These are phyloP conservation scores for Blastobotrys malaysiensis DNA, from an alignment of 1,139 yeast genomes.

Conservation along the genomic window DNA sequence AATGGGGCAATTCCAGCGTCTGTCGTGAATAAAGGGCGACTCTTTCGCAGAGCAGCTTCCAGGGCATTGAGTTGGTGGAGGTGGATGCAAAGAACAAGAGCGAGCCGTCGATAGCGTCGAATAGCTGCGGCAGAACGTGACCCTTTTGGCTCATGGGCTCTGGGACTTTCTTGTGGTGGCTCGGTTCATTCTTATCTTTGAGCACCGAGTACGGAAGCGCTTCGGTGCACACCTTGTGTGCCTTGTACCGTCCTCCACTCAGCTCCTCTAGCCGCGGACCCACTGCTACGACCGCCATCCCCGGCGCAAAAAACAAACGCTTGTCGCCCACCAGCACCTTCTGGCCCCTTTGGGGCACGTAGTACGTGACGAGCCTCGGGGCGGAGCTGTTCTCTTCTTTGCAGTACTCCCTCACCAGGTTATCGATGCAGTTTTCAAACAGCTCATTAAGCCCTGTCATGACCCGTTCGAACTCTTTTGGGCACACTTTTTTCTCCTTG, in stretches of 20 bases:
- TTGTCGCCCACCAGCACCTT: neutral
- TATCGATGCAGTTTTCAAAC: neutral
- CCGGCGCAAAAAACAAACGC: neutral
- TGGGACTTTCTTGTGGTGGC: constrained; percentile 1
- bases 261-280: neutral
- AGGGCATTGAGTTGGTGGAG: constrained; percentile 15
- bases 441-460: neutral
- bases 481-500: neutral
- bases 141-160: neutral
- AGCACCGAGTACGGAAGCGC: neutral
- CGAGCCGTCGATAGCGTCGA: constrained; percentile 22
- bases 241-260: neutral
- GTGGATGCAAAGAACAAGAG: constrained; percentile 22
- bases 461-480: neutral
- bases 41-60: constrained; percentile 16
- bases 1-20: constrained; percentile 19
- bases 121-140: constrained; percentile 10
- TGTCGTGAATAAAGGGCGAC: constrained; percentile 22
- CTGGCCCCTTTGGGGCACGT: neutral
- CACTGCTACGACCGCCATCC: neutral
- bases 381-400: too few species aligned
- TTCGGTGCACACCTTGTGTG: neutral
- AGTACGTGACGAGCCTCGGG: neutral
- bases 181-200: neutral
- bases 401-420: neutral